Evolutionary conservation across 225 moss, liverwort and hornwort species (phyloP).

Genomic region (Asterella californica): DNA sequence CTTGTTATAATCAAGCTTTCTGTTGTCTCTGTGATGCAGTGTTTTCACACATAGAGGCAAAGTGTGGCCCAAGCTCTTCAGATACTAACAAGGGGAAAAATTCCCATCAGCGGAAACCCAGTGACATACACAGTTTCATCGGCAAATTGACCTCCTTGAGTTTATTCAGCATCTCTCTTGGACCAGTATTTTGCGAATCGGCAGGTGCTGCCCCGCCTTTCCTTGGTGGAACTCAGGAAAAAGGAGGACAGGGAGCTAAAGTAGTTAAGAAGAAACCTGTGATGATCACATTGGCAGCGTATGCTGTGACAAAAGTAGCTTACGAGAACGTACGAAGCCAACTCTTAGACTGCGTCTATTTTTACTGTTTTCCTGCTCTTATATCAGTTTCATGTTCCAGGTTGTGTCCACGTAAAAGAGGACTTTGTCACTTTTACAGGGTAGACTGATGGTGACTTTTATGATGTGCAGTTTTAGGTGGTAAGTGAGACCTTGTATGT

Average conservation of each 20-base stretch:
- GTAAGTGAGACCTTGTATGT: background rate
- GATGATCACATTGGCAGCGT: slow-evolving; percentile 31
- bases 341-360: background rate
- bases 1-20: background rate
- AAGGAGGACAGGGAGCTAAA: slow-evolving; percentile 17
- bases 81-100: background rate
- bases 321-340: slow-evolving; percentile 30
- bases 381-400: background rate
- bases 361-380: background rate
- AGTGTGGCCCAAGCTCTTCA: background rate
- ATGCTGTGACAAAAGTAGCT: slow-evolving; percentile 36
- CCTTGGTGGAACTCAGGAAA: slow-evolving; percentile 19
- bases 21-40: slow-evolving; percentile 14
- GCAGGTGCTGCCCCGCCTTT: slow-evolving; percentile 13
- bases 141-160: slow-evolving; percentile 23
- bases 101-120: background rate
- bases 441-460: too few relatives aligned
- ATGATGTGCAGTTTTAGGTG: too few relatives aligned
- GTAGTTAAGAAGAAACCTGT: slow-evolving; percentile 29
- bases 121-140: background rate
- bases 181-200: slow-evolving; percentile 18
- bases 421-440: background rate
- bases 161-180: slow-evolving; percentile 25
- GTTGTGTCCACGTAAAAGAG: background rate
- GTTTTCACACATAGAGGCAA: slow-evolving; percentile 8